Evolutionary conservation across 768 basidiomycete species (phyloP).

Genomic region (Leccinum longicurvipes): DNA sequence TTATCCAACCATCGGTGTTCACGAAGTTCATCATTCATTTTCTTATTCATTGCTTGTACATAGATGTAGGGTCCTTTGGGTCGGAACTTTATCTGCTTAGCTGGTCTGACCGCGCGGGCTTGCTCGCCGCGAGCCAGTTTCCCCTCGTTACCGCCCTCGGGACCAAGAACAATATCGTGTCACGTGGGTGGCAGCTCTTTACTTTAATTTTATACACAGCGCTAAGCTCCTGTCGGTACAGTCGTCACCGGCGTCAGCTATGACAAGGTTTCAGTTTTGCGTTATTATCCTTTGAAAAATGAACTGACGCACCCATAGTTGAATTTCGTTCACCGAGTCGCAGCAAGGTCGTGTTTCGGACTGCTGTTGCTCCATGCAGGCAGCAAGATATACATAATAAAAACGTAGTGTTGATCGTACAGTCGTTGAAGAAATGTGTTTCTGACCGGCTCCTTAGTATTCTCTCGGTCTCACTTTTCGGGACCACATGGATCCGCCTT

Average conservation of each 20-base stretch:
- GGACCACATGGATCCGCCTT: slow-evolving; percentile 21
- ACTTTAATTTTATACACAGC: neutral
- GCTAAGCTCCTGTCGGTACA: neutral
- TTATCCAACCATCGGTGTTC: neutral
- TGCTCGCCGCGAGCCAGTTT: slow-evolving; percentile 36
- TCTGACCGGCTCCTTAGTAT: slow-evolving; percentile 1
- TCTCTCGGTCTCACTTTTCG: neutral
- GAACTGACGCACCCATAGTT: slow-evolving; percentile 26
- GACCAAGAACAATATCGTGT: slow-evolving; percentile 48
- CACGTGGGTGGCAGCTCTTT: slow-evolving; percentile 23
- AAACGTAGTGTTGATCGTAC: slow-evolving; percentile 3
- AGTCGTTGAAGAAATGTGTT: neutral
- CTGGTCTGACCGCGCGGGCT: slow-evolving; percentile 32
- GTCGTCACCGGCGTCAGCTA: slow-evolving; percentile 29
- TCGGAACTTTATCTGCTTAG: slow-evolving; percentile 6
- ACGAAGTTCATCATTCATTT: neutral
- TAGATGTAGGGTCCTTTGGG: slow-evolving; percentile 8
- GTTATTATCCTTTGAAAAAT: neutral
- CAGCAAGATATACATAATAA: slow-evolving; percentile 4
- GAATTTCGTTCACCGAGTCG: slow-evolving; percentile 46
- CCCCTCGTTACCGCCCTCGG: slow-evolving; percentile 45
- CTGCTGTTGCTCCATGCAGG: slow-evolving; percentile 49
- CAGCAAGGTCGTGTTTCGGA: slow-evolving; percentile 44
- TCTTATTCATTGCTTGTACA: neutral
- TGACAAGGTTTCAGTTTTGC: slow-evolving; percentile 20